Evolutionary conservation across 2,329 filamentous ascomycete species (phyloP).

Genomic region (Paecilomyces fulvus): DNA sequence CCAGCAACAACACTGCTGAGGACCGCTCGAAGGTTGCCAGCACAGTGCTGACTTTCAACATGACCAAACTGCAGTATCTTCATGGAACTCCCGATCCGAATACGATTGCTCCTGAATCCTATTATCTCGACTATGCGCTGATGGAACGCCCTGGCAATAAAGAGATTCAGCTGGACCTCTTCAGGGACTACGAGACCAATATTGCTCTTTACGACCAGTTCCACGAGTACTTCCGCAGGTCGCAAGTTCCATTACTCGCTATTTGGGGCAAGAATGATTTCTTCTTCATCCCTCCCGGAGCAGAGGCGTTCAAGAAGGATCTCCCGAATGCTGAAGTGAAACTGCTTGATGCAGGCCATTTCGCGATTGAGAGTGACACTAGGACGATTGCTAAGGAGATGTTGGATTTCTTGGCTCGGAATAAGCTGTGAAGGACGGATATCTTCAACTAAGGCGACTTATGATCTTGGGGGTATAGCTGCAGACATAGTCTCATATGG

Average conservation of each 20-base stretch:
- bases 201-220: conserved; percentile 46
- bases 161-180: conserved; percentile 49
- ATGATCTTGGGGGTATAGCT: neutral
- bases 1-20: conserved; percentile 20
- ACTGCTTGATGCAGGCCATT: conserved; percentile 50
- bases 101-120: conserved; percentile 38
- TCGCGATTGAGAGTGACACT: conserved; percentile 40
- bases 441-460: neutral
- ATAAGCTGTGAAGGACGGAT: neutral
- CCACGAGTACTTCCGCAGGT: conserved; percentile 47
- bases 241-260: conserved; percentile 46
- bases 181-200: conserved; percentile 51
- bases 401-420: conserved; percentile 24
- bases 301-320: conserved; percentile 47
- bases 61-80: conserved; percentile 39
- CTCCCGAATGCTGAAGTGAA: conserved; percentile 40
- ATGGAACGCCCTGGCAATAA: conserved; percentile 42
- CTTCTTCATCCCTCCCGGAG: conserved; percentile 39
- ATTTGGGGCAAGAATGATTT: conserved; percentile 52
- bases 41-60: conserved; percentile 28
- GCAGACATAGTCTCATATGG: neutral
- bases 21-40: conserved; percentile 29
- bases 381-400: conserved; percentile 29
- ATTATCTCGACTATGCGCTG: conserved; percentile 45
- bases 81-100: conserved; percentile 29